phyloP scores from a whole-genome alignment of 2,329 filamentous ascomycete genomes.

The Dothiorella sarmentorum region DNA sequence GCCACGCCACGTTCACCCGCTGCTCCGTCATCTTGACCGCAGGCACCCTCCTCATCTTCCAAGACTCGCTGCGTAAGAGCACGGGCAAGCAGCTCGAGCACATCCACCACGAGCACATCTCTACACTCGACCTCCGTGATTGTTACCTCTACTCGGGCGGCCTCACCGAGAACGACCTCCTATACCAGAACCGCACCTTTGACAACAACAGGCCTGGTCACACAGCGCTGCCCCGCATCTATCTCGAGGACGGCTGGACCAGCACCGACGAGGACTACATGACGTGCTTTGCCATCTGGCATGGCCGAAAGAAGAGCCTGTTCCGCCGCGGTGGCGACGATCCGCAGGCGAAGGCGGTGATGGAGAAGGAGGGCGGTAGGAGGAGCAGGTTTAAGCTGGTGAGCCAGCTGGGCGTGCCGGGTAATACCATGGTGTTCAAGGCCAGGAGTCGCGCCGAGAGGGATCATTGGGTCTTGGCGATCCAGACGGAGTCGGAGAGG shows the following conservation, averaged over 20 bases:
- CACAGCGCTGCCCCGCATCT: conserved; percentile 57
- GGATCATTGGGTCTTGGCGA: conserved; percentile 65
- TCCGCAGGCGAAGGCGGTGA: conserved; percentile 23
- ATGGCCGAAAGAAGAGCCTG: conserved; percentile 55
- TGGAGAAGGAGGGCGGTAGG: background rate
- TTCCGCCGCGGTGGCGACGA: conserved; percentile 44
- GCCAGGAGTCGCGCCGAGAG: conserved; percentile 62
- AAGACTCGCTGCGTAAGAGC: conserved; percentile 53
- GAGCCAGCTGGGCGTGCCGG: conserved; percentile 58
- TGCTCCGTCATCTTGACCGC: conserved; percentile 59
- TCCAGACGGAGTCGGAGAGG: conserved; percentile 64
- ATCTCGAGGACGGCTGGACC: conserved; percentile 60
- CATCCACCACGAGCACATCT: conserved; percentile 60
- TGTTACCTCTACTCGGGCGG: conserved; percentile 66
- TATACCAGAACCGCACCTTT: conserved; percentile 63
- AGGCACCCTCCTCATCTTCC: conserved; percentile 61
- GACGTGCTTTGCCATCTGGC: conserved; percentile 66
- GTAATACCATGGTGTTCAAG: conserved; percentile 63
- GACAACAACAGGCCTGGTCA: conserved; percentile 60
- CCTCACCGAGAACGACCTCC: conserved; percentile 57
- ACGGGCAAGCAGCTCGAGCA: conserved; percentile 56
- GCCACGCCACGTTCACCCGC: conserved; percentile 59
- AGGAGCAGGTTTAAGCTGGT: conserved; percentile 54
- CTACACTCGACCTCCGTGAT: conserved; percentile 57
- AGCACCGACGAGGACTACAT: conserved; percentile 63